Conservation (phyloP, 345 rosid genomes). For the Citrus glauca region DNA sequence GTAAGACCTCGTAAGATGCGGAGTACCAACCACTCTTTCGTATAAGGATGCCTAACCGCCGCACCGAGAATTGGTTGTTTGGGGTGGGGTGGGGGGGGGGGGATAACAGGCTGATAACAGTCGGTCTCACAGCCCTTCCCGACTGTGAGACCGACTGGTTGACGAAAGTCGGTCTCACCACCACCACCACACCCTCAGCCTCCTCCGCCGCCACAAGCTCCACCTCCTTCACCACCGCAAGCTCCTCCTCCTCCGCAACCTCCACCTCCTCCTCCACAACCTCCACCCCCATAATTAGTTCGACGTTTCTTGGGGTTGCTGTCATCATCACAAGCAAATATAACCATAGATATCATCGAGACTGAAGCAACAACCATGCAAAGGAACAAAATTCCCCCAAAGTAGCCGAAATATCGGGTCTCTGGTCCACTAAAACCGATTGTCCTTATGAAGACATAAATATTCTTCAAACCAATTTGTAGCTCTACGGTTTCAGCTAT, state of each 20-base stretch:
- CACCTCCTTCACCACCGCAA: background rate
- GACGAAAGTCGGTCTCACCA: background rate
- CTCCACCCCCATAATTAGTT: background rate
- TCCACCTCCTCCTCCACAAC: background rate
- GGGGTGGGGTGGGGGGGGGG: too few relatives aligned
- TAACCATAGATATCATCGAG: slow-evolving; percentile 11
- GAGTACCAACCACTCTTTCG: too few relatives aligned
- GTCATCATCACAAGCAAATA: slow-evolving; percentile 21
- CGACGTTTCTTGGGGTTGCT: background rate
- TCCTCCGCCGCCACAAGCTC: background rate
- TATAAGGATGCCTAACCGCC: too few relatives aligned
- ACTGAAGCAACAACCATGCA: background rate
- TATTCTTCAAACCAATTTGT: too few relatives aligned
- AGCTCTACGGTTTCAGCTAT: too few relatives aligned
- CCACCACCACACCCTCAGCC: background rate
- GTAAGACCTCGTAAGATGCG: too few relatives aligned
- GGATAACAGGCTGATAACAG: too few relatives aligned
- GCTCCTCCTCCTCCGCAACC: background rate
- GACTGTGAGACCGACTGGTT: too few relatives aligned
- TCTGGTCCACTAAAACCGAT: too few relatives aligned
- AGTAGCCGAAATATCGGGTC: background rate
- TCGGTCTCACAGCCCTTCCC: too few relatives aligned
- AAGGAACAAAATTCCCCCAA: slow-evolving; percentile 5
- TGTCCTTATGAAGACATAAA: too few relatives aligned
- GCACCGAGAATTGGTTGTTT: too few relatives aligned